phyloP scores from a whole-genome alignment of 768 basidiomycete species.

The Boletus subcaerulescens region DNA sequence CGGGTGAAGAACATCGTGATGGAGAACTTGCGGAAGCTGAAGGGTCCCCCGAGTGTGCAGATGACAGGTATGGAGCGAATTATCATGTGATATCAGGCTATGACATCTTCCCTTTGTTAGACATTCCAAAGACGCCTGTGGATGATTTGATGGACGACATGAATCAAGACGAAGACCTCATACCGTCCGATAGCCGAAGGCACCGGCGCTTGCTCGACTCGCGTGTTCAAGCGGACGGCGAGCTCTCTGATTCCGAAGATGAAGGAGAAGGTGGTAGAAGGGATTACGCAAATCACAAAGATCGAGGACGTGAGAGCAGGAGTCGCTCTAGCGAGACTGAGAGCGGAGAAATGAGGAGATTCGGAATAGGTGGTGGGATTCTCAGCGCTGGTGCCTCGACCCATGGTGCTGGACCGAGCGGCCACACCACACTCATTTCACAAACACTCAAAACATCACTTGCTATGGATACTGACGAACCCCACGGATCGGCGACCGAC shows the following conservation, averaged over 20 bases:
- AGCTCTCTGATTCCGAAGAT: constrained; percentile 96
- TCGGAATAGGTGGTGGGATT: constrained; percentile 69
- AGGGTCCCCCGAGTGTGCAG: constrained; percentile 90
- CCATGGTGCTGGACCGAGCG: constrained; percentile 76
- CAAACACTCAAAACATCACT: constrained; percentile 25
- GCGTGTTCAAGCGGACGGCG: constrained; percentile 78
- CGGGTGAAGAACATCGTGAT: constrained; percentile 90
- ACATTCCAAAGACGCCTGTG: constrained; percentile 79
- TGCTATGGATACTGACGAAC: constrained; percentile 36
- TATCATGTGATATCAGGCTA: not conserved
- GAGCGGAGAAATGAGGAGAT: constrained; percentile 46
- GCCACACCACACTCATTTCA: constrained; percentile 47
- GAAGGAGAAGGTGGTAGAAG: constrained; percentile 88
- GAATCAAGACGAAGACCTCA: constrained; percentile 79
- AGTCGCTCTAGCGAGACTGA: constrained; percentile 43
- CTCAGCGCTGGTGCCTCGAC: constrained; percentile 60
- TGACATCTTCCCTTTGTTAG: constrained; percentile 39
- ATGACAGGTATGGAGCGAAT: constrained; percentile 61
- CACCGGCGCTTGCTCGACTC: constrained; percentile 77
- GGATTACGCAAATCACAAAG: constrained; percentile 59
- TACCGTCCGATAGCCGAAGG: constrained; percentile 72
- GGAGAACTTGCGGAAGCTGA: constrained; percentile 82
- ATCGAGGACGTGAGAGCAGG: constrained; percentile 44
- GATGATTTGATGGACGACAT: constrained; percentile 82
- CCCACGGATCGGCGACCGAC: constrained; percentile 16